A percentile compares a stretch with the other conserved stretches of the same genome.
These are phyloP conservation scores for Cyclocybe aegerita DNA, from an alignment of 768 basidiomycete species.

Conservation along the genomic window DNA sequence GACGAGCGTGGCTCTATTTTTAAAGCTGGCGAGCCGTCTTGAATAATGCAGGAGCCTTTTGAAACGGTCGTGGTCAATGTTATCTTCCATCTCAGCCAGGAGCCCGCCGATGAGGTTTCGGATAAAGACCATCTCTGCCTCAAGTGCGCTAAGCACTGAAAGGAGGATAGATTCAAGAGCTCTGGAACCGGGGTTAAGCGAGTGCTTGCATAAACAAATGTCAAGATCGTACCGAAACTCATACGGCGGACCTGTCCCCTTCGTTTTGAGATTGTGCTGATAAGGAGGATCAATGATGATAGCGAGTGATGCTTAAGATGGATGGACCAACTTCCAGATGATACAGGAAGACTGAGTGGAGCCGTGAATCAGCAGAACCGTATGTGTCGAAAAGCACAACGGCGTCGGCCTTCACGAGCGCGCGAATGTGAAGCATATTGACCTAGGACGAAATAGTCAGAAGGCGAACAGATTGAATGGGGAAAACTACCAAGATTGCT, in stretches of 20 bases:
- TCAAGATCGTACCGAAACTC: slow-evolving; percentile 70
- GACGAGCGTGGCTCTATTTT: slow-evolving; percentile 87
- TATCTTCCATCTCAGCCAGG: slow-evolving; percentile 90
- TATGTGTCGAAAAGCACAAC: slow-evolving; percentile 92
- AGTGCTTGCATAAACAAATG: slow-evolving; percentile 1
- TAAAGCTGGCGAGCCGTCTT: slow-evolving; percentile 82
- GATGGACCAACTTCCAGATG: slow-evolving; percentile 67
- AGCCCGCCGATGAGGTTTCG: slow-evolving; percentile 88
- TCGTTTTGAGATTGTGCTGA: slow-evolving; percentile 83
- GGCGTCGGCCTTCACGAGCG: slow-evolving; percentile 89
- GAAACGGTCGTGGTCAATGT: slow-evolving; percentile 94
- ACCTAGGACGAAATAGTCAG: slow-evolving; percentile 46
- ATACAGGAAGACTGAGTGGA: slow-evolving; percentile 86
- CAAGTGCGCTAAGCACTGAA: slow-evolving; percentile 88
- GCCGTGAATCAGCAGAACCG: slow-evolving; percentile 81
- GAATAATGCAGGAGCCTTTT: slow-evolving; percentile 92
- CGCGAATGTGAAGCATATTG: slow-evolving; percentile 93
- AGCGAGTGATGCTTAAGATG: not conserved
- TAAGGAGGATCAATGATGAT: slow-evolving; percentile 6
- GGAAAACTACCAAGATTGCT: slow-evolving; percentile 71
- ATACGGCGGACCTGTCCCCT: slow-evolving; percentile 70
- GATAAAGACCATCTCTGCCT: slow-evolving; percentile 95
- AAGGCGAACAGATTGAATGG: slow-evolving; percentile 1
- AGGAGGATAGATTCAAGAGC: slow-evolving; percentile 92
- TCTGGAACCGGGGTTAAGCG: slow-evolving; percentile 39